phyloP scores from a whole-genome alignment of 192 early-diverging fungal species.

The Allomyces arbusculus region DNA sequence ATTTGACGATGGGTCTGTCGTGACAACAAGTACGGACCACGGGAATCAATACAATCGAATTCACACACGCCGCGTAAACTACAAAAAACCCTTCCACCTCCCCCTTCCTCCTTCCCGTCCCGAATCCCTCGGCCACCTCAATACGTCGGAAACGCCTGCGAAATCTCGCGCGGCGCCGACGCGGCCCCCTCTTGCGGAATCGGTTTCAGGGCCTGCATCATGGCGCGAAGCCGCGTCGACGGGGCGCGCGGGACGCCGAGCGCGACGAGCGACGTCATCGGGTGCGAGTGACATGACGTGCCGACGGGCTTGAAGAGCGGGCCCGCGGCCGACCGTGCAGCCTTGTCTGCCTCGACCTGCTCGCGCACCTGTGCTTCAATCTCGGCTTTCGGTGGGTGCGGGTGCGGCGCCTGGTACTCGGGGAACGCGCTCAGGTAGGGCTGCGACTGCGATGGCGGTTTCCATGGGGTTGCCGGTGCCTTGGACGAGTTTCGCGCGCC shows the following conservation, averaged over 20 bases:
- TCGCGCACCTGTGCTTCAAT: background rate
- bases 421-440: background rate
- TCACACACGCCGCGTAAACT: too few species aligned
- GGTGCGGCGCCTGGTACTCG: background rate
- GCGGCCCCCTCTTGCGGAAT: too few species aligned
- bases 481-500: background rate
- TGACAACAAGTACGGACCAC: too few species aligned
- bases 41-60: too few species aligned
- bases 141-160: too few species aligned
- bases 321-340: background rate
- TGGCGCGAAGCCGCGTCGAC: background rate
- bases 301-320: background rate
- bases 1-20: too few species aligned
- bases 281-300: background rate
- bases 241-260: background rate
- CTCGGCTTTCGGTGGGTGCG: background rate
- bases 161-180: too few species aligned
- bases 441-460: background rate
- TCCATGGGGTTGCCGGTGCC: background rate
- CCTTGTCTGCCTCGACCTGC: background rate
- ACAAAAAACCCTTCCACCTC: too few species aligned
- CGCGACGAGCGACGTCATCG: background rate
- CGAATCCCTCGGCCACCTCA: too few species aligned
- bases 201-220: background rate
- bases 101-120: too few species aligned